phyloP scores from a whole-genome alignment of 1,284 basidiomycete species.

The Rhodotorula sp. region DNA sequence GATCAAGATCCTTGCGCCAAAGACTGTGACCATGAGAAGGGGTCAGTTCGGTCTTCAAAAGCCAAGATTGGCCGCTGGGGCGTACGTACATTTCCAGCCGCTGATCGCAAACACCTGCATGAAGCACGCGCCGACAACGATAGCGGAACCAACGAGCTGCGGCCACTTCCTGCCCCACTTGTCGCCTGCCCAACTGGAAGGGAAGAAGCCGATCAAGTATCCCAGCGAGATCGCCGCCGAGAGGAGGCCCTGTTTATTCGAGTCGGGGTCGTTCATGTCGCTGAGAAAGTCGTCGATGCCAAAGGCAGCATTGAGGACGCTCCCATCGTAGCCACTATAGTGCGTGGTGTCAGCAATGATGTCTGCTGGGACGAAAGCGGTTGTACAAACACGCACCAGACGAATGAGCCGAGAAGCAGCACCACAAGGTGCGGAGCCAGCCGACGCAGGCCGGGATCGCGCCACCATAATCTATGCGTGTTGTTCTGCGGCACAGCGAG shows the following conservation, averaged over 20 bases:
- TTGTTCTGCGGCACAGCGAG: constrained; percentile 8
- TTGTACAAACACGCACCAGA: neutral
- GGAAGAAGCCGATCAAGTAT: constrained; percentile 18
- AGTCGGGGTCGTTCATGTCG: constrained; percentile 22
- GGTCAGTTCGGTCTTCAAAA: neutral
- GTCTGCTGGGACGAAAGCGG: neutral
- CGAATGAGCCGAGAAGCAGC: constrained; percentile 19
- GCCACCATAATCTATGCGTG: constrained; percentile 18
- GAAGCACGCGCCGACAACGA: constrained; percentile 43
- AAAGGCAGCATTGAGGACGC: constrained; percentile 7
- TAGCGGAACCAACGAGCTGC: constrained; percentile 37
- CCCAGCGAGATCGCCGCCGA: constrained; percentile 27
- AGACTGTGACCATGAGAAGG: neutral
- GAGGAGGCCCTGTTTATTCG: constrained; percentile 17
- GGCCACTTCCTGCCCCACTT: constrained; percentile 24
- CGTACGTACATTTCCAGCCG: constrained; percentile 9
- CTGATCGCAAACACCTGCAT: constrained; percentile 41
- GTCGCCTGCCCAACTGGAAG: constrained; percentile 17
- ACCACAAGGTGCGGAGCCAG: constrained; percentile 8
- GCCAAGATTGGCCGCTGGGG: constrained; percentile 1
- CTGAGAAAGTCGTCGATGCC: constrained; percentile 1
- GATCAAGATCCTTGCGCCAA: constrained; percentile 34
- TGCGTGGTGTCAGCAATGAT: too few relatives aligned
- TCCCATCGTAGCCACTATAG: constrained; percentile 13
- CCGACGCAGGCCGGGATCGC: constrained; percentile 19